phyloP scores from a whole-genome alignment of 1,284 basidiomycete genomes.

The Ceratorhiza oryzae-sativae region DNA sequence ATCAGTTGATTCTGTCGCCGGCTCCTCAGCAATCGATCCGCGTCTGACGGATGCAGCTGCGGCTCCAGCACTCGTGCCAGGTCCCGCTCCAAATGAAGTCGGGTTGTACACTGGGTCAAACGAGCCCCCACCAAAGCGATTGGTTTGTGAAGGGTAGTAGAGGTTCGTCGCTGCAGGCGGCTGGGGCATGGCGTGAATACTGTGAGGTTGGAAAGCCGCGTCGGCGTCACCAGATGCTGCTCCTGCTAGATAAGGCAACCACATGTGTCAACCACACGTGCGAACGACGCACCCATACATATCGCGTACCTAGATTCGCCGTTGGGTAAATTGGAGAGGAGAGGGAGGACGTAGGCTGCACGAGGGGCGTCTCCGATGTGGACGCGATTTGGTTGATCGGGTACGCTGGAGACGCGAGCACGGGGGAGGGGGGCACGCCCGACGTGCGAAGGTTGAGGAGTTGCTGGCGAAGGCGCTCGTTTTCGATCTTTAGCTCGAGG shows the following conservation, averaged over 20 bases:
- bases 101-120: constrained; percentile 2
- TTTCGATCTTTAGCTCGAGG: constrained; percentile 78
- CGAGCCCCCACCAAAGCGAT: constrained; percentile 3
- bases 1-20: constrained; percentile 10
- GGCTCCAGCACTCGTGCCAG: background rate
- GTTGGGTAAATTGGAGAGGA: constrained; percentile 22
- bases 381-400: constrained; percentile 35
- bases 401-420: constrained; percentile 41
- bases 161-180: constrained; percentile 24
- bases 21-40: constrained; percentile 28
- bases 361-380: constrained; percentile 11
- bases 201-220: constrained; percentile 28
- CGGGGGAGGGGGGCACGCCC: constrained; percentile 23
- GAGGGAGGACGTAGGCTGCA: constrained; percentile 10
- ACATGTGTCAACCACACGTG: constrained; percentile 4
- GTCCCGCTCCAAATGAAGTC: constrained; percentile 10
- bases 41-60: constrained; percentile 16
- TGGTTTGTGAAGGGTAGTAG: constrained; percentile 24
- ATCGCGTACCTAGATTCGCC: background rate
- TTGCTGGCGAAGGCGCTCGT: constrained; percentile 62
- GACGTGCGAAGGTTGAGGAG: constrained; percentile 44
- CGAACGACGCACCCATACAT: background rate
- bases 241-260: constrained; percentile 5
- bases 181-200: constrained; percentile 39
- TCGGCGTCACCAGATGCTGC: constrained; percentile 27